Percentiles rank a stretch among this genome's conserved stretches.
Evolutionary conservation across 345 rosid genomes (phyloP).

Genomic region (Bruguiera parviflora): DNA sequence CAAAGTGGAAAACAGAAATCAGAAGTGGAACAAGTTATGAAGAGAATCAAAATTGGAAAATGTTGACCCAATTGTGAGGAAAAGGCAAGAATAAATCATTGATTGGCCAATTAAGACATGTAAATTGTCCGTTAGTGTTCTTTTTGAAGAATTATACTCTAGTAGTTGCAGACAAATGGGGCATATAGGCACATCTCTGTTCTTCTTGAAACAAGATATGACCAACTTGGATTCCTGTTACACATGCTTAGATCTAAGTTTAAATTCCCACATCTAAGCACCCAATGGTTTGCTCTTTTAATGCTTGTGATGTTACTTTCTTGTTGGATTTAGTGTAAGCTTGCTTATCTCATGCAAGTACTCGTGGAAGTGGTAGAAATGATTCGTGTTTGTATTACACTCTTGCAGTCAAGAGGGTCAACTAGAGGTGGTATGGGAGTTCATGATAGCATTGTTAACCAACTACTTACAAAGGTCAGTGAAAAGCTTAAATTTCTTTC

Average conservation of each 20-base stretch:
- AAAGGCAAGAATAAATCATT: too few species aligned
- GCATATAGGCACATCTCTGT: not conserved
- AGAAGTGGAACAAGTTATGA: constrained; percentile 72
- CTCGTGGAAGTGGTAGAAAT: not conserved
- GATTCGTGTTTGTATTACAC: constrained; percentile 13
- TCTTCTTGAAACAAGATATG: not conserved
- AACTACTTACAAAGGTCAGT: constrained; percentile 91
- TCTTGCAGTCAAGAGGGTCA: constrained; percentile 89
- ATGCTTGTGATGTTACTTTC: too few species aligned
- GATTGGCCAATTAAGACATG: too few species aligned
- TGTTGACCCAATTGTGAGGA: too few species aligned
- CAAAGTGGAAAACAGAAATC: too few species aligned
- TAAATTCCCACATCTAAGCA: not conserved
- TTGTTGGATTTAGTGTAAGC: too few species aligned
- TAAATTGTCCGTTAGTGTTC: too few species aligned
- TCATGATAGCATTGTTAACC: constrained; percentile 96
- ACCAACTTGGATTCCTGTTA: not conserved
- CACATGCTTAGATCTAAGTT: not conserved
- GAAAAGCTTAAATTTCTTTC: constrained; percentile 11
- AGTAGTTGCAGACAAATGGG: not conserved
- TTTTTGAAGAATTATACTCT: not conserved
- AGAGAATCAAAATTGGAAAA: constrained; percentile 71
- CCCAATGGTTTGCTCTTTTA: not conserved
- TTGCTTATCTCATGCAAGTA: too few species aligned
- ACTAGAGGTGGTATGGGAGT: constrained; percentile 97